Base-by-base conservation (phyloP, 129 eudicot genomes). In the Tagetes erecta region DNA sequence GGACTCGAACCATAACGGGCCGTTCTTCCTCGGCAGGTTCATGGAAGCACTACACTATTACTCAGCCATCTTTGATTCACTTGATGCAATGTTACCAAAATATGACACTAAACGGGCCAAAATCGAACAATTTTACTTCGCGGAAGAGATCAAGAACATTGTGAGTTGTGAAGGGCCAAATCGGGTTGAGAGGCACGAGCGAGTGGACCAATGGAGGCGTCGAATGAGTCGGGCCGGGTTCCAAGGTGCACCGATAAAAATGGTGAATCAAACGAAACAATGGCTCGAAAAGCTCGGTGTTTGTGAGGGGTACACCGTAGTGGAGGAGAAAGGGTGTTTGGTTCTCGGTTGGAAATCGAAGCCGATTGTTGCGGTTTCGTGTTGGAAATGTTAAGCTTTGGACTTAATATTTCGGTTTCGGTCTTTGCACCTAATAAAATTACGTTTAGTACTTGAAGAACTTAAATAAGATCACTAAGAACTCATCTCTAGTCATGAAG, bases 131-230 rank as follows among this genome's bases (percentile, higher is more conserved):
- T 82, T 86, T 62, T 88, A 88, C 81, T 86, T 88, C 39, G 97
- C 84, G 3, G 92, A 86, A 76, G 97, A 91, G 27, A 88, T 91
- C 14, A 88, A 86, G 81, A 91, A 91, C 81, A 91, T 91, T 50
- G 92, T 91, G 82, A 84, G 91, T 44, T 88, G 92, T n/a, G 97
- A 88, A 80, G 97, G 97, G 74, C 88, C 95, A 6, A 86, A 86
- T 6, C 64, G 97, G 79, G 89, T 91, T 1, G 97, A 88, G 70
- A 88, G 97, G 85, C 95, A 91, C 47, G 97, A 91, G 84, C 81
- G 85, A 72, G 82, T 84, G 70, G 97, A 88, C 63, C 95, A 91
- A 58, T 91, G 97, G 97, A 86, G 97, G 58, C 75, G 95, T 82
- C 68, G 97, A 80, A 87, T 91, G 94, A 91, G 91, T 74, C 84